Base-by-base conservation (phyloP, 306 rosid genomes). In the Acacia confusa region DNA sequence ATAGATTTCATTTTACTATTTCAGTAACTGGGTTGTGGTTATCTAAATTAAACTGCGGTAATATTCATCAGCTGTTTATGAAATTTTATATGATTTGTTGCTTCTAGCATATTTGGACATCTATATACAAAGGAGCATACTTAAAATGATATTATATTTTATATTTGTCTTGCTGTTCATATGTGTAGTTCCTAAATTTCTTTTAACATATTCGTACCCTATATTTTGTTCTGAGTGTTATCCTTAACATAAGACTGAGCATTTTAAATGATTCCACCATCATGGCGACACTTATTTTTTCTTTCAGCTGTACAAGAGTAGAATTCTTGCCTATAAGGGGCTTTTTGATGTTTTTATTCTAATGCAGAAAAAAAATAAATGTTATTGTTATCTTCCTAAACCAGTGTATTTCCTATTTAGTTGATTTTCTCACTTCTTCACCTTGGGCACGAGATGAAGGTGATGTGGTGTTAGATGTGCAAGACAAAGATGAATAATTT, bases 401-500 rank as follows among this genome's bases (percentile, higher is more conserved):
- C 63, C 43, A 17, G 55, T 44, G 27, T 77, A 50, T 75, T 77
- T 27, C 50, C 17, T 47, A 32, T 64, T 15, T 75, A 43, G 15
- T 72, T 72, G 20, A 3, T 28, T 27, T 28, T 79, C 77, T 69
- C 70, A 60, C 73, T 69, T 19, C 72, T 61, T 68, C 53, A n/a
- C 50, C 57, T 74, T 40, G 27, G 48, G 65, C 28, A 61, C 19
- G 44, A 55, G 40, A 25, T 52, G 48, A 67, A 30, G 44, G 55
- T 15, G 74, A 41, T 74, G 75, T 79, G 20, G 48, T 41, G 70
- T 70, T 14, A 78, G 24, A 28, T 44, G 44, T 77, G 70, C 63
- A n/a, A 45, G 75, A 47, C 75, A 66, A 52, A 64, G 52, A 70
- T 32, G 27, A 27, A 12, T 61, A 68, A 12, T 74, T 57, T 27